Percentiles rank a stretch among this genome's conserved stretches.
phyloP scores from a whole-genome alignment of 371 early-diverging fungal species.

The Haplosporangium sp. region DNA sequence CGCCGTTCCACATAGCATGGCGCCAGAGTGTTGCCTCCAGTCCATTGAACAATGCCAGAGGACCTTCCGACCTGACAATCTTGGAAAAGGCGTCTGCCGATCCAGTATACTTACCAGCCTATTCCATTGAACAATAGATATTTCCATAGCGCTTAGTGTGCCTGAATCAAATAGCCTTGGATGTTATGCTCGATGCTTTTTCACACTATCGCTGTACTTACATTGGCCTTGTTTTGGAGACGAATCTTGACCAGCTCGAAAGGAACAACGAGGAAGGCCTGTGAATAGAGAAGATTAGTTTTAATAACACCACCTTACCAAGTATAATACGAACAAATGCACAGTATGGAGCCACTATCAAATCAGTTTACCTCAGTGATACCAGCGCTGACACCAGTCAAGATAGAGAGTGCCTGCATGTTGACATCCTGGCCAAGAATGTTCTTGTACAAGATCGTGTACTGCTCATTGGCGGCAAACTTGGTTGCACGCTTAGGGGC shows the following conservation, averaged over 20 bases:
- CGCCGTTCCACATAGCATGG: conserved; percentile 95
- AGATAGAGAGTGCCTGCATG: conserved; percentile 80
- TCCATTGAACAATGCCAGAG: conserved; percentile 91
- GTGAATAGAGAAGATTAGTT: not conserved
- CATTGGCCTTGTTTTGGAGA: conserved; percentile 86
- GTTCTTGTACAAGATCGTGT: conserved; percentile 75
- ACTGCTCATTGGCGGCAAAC: conserved; percentile 95
- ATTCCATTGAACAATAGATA: not conserved
- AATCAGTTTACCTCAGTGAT: conserved; percentile 75
- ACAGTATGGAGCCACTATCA: not conserved
- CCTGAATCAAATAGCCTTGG: conserved; percentile 64
- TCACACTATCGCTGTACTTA: conserved; percentile 45
- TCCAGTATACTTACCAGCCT: conserved; percentile 52
- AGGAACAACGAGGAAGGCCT: conserved; percentile 88
- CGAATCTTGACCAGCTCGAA: conserved; percentile 97
- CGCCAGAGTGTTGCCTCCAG: conserved; percentile 96
- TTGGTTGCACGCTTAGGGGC: conserved; percentile 98
- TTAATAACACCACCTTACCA: not conserved
- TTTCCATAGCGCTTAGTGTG: not conserved
- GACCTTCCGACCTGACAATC: conserved; percentile 54
- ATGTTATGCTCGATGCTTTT: conserved; percentile 64
- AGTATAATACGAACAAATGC: not conserved
- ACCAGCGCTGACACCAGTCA: conserved; percentile 95
- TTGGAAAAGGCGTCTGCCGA: conserved; percentile 44
- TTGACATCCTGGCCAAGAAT: conserved; percentile 78